Evolutionary conservation across 129 eudicot species (phyloP).

Genomic region (Chrysanthemum makinoi): DNA sequence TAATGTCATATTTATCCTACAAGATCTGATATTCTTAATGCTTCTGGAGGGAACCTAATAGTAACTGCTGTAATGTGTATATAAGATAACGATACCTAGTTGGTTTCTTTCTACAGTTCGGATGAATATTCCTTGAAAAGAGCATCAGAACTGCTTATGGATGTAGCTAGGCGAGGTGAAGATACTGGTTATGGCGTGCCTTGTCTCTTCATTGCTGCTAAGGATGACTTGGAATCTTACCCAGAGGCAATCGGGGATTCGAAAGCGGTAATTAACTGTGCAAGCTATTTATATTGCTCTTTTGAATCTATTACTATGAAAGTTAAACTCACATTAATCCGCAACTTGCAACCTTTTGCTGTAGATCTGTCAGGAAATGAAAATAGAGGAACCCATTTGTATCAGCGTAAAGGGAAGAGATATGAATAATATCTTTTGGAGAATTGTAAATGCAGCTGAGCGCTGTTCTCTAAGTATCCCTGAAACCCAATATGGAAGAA

Average conservation of each 20-base stretch:
- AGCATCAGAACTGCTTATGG: constrained; percentile 76
- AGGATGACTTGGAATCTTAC: constrained; percentile 76
- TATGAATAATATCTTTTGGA: constrained; percentile 67
- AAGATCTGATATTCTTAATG: too few species aligned
- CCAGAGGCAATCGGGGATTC: constrained; percentile 72
- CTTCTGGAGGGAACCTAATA: too few species aligned
- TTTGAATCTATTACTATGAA: not conserved
- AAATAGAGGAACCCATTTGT: constrained; percentile 76
- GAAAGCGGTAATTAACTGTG: constrained; percentile 47
- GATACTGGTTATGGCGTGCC: constrained; percentile 85
- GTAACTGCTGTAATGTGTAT: too few species aligned
- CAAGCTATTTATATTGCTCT: not conserved
- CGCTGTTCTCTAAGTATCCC: constrained; percentile 74
- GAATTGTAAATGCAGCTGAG: constrained; percentile 74
- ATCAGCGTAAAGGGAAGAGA: constrained; percentile 72
- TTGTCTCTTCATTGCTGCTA: constrained; percentile 83
- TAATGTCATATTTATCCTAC: too few species aligned
- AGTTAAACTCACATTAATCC: constrained; percentile 8
- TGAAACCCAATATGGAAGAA: constrained; percentile 77
- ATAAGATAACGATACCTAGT: not conserved
- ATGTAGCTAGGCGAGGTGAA: constrained; percentile 85
- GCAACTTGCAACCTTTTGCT: constrained; percentile 4
- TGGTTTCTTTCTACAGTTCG: constrained; percentile 46
- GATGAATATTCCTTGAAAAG: constrained; percentile 85
- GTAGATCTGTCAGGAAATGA: constrained; percentile 75